Base-by-base conservation (phyloP, 2,329 filamentous ascomycete genomes). In the Ascomycota sp. region DNA sequence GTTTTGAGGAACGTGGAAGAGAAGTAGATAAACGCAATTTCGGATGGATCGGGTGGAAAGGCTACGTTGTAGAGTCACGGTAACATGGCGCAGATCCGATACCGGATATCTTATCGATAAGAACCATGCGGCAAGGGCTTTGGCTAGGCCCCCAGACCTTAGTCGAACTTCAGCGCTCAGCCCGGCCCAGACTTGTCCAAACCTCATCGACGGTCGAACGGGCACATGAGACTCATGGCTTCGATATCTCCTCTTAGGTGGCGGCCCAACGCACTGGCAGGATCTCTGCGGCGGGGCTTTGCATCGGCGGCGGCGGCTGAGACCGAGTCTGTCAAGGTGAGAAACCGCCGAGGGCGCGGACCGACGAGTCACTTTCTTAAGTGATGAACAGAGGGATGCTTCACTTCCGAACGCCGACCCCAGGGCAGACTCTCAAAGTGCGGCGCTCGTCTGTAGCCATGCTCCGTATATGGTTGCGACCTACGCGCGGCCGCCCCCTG, bases 381-480 rank as follows among this genome's bases (percentile, higher is more conserved):
- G 6, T 31, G 10, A 11, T 12, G 6, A n/a, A 12, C 26, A 46
- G 49, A 44, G 46, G 34, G 50, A 55, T 32, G 50, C 52, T 25
- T 37, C 48, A 33, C 43, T 62, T 9, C 63, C 76, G 8, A 81
- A 76, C 43, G 66, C 77, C 33, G 82, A 91, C 47, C 81, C 82
- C 27, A 48, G 72, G 10, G 46, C 68, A 32, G 76, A 82, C 53
- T 89, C 82, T 1, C 60, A 71, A 44, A 91, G 80, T 41, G 68
- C 72, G 27, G 66, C 72, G 25, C 66, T 92, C 38, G 70, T 92
- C 41, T 65, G 71, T 43, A 70, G 80, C 39, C 73, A 83, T 46
- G 66, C 74, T 26, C 77, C 79, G 3, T 95, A 74, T 57, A 95
- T 98, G 86, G 79, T 98, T 25, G 76, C 83, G 2, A 98, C 89